phyloP scores from a whole-genome alignment of 768 basidiomycete species.

The Clavaria fumosa region DNA sequence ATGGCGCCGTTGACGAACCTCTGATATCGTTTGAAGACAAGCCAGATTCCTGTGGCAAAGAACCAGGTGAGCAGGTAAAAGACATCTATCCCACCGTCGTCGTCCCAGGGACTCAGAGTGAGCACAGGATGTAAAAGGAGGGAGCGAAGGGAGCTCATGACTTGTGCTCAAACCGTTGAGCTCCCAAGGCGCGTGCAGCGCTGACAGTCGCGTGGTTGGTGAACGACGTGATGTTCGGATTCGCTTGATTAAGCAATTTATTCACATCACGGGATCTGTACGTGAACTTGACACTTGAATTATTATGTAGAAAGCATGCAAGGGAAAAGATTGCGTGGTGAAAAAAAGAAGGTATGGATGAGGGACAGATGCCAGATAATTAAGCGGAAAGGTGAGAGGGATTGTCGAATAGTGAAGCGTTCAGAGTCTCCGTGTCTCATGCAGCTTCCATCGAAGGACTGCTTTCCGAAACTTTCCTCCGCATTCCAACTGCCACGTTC shows the following conservation, averaged over 20 bases:
- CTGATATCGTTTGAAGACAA: slow-evolving; percentile 62
- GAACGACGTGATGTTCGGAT: too few species aligned
- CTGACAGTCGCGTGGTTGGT: too few species aligned
- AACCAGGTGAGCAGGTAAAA: slow-evolving; percentile 53
- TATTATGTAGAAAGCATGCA: not conserved
- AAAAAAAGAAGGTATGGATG: slow-evolving; percentile 1
- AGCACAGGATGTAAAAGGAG: slow-evolving; percentile 40
- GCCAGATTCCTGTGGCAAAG: slow-evolving; percentile 66
- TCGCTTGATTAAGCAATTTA: too few species aligned
- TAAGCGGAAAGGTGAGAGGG: not conserved
- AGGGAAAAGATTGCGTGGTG: not conserved
- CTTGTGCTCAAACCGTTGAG: slow-evolving; percentile 4
- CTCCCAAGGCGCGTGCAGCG: too few species aligned
- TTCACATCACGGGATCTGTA: too few species aligned
- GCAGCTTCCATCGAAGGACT: slow-evolving; percentile 29
- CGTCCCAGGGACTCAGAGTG: slow-evolving; percentile 34
- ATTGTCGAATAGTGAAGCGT: too few species aligned
- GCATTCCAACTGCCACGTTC: slow-evolving; percentile 21
- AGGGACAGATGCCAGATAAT: slow-evolving; percentile 2
- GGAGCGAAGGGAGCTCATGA: slow-evolving; percentile 30
- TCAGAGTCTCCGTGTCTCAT: too few species aligned
- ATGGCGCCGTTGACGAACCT: slow-evolving; percentile 61
- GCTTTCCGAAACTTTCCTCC: slow-evolving; percentile 44
- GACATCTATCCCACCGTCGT: slow-evolving; percentile 39
- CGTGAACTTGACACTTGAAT: too few species aligned